A percentile compares a stretch with the other conserved stretches of the same genome.
phyloP scores from a whole-genome alignment of 225 moss, liverwort and hornwort species.

The Polytrichum formosum region DNA sequence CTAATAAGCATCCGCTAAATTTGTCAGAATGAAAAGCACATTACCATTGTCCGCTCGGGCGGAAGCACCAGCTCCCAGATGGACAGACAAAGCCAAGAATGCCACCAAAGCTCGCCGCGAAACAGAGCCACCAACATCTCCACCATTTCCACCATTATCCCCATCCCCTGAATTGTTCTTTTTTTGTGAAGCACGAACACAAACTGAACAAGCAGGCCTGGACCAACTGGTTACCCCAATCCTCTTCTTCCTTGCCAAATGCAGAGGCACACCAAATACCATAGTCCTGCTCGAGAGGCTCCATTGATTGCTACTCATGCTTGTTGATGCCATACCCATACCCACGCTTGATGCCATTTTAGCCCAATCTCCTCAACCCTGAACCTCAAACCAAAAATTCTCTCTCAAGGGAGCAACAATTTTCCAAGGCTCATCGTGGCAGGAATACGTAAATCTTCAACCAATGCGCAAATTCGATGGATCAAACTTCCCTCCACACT shows the following conservation, averaged over 20 bases:
- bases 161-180: slow-evolving; percentile 13
- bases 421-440: too few relatives aligned
- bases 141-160: background rate
- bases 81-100: slow-evolving; percentile 33
- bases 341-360: slow-evolving; percentile 20
- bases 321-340: slow-evolving; percentile 11
- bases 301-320: slow-evolving; percentile 25
- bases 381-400: too few relatives aligned
- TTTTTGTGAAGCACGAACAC: slow-evolving; percentile 22
- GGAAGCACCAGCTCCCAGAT: slow-evolving; percentile 28
- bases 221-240: background rate
- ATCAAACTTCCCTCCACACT: too few relatives aligned
- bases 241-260: slow-evolving; percentile 12
- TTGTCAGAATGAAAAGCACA: background rate
- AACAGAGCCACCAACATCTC: slow-evolving; percentile 1
- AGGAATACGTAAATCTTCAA: too few relatives aligned
- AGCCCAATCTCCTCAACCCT: too few relatives aligned
- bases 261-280: background rate
- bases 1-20: background rate
- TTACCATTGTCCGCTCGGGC: slow-evolving; percentile 31
- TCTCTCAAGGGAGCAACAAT: too few relatives aligned
- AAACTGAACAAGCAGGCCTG: background rate
- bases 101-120: slow-evolving; percentile 39
- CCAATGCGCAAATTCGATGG: too few relatives aligned
- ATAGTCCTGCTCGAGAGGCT: slow-evolving; percentile 8